Base-by-base conservation (phyloP, 1,139 yeast species). In the Yamadazyma jaroonii region DNA sequence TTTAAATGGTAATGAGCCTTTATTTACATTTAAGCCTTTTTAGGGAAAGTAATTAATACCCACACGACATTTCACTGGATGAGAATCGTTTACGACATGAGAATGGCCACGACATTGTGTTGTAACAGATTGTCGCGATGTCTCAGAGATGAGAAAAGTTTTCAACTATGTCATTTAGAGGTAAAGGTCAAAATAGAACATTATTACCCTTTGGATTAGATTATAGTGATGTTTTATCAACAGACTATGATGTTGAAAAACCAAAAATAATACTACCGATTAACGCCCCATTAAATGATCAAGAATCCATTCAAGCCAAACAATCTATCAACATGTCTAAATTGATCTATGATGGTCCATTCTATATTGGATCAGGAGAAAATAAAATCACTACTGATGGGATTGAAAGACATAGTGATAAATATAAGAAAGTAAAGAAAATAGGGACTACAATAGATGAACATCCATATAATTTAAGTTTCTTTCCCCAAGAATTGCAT, bases 401-500 rank as follows among this genome's bases (percentile, higher is more conserved):
- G 0, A 74, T 86, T 29, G 77, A 80, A 50, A 70, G 95, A 50
- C 84, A 84, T 54, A 77, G 89, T 3, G 95, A 86, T 56, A 72
- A 70, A 52, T 86, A 83, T 56, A 71, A 84, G 48, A 84, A 84
- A 54, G 81, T 79, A 45, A 76, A 86, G 40, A 82, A 77, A 52
- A 74, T 82, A n/a, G 92, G 92, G 1, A 73, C 84, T 39, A 81
- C 94, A 3, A 77, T 85, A 12, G 84, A 83, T 47, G 95, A 86
- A 41, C 94, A 87, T 61, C 96, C 96, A 1, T 88, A 83, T 56
- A 74, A 75, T 44, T 50, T 76, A 21, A 79, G 77, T 40, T 72
- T 84, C 45, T 87, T 90, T 59, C 97, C 97, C 1, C 72, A 68
- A 20, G 97, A 92, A 57, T 66, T 92, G 41, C 82, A 85, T 49